phyloP scores from a whole-genome alignment of 176 grass and related monocot species.

The Rhipidocladum racemiflorum region DNA sequence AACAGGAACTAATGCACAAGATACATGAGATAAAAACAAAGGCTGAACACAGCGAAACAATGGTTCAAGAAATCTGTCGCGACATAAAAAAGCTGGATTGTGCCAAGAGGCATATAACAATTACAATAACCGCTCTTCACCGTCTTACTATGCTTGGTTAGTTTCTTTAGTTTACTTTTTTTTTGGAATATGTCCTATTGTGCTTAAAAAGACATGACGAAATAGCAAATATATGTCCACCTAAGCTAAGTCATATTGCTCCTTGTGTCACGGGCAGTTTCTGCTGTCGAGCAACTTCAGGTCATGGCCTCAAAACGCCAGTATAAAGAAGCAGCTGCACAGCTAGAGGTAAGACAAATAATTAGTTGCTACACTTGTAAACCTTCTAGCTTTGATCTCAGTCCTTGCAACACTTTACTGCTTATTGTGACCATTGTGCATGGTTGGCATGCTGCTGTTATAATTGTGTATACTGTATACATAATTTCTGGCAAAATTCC shows the following conservation, averaged over 20 bases:
- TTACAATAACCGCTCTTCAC: conserved; percentile 96
- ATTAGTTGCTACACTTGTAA: conserved; percentile 1
- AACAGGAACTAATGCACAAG: conserved; percentile 91
- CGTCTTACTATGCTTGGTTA: conserved; percentile 98
- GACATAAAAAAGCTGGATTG: conserved; percentile 98
- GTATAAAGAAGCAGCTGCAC: conserved; percentile 96
- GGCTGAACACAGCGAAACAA: conserved; percentile 90
- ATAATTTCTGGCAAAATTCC: not conserved
- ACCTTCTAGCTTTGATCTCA: not conserved
- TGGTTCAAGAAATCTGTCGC: conserved; percentile 99
- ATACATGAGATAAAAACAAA: conserved; percentile 98
- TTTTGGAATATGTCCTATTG: not conserved
- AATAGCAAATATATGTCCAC: not conserved
- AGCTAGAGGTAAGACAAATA: conserved; percentile 73
- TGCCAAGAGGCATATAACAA: conserved; percentile 97
- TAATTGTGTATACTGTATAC: not conserved
- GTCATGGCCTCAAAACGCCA: conserved; percentile 99
- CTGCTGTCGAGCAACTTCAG: conserved; percentile 97
- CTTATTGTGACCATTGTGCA: not conserved
- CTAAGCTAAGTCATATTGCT: conserved; percentile 14
- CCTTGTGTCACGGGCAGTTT: conserved; percentile 54
- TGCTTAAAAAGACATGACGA: not conserved
- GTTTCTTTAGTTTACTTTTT: conserved; percentile 15
- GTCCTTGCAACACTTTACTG: not conserved
- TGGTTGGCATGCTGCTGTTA: not conserved